These are phyloP conservation scores for Aurifilum marmelostoma DNA, from an alignment of 2,329 filamentous ascomycete genomes.

Conservation along the genomic window DNA sequence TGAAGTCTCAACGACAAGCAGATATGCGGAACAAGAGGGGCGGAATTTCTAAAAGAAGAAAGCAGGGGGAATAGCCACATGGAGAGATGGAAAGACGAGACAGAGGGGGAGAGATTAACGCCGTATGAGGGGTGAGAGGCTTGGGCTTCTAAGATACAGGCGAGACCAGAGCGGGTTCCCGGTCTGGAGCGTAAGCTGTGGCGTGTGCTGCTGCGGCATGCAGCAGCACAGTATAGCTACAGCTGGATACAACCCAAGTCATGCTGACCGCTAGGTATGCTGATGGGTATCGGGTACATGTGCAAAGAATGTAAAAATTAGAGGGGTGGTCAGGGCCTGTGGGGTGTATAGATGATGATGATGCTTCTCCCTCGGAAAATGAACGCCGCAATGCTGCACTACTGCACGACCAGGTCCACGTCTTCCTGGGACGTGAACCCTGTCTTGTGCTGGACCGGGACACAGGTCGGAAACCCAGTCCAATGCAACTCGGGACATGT, in stretches of 20 bases:
- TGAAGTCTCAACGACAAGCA: background rate
- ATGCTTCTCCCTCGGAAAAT: conserved; percentile 21
- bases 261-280: conserved; percentile 15
- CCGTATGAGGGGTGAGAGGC: conserved; percentile 24
- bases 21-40: conserved; percentile 10
- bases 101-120: background rate
- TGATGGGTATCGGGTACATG: conserved; percentile 26
- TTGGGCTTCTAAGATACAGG: conserved; percentile 25
- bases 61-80: background rate
- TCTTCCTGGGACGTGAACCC: conserved; percentile 12
- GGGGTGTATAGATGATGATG: conserved; percentile 22
- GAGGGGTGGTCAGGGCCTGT: conserved; percentile 5
- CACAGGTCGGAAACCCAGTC: conserved; percentile 8
- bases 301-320: background rate
- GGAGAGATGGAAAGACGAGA: background rate
- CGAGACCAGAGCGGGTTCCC: conserved; percentile 23
- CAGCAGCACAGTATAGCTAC: conserved; percentile 25
- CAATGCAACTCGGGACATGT: conserved; percentile 1
- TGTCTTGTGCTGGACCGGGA: conserved; percentile 12
- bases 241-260: conserved; percentile 27
- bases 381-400: conserved; percentile 23
- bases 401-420: conserved; percentile 23
- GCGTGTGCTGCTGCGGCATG: conserved; percentile 25
- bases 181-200: conserved; percentile 29
- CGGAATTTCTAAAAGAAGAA: conserved; percentile 10